phyloP scores from a whole-genome alignment of 2,329 filamentous ascomycete genomes.

The Thielaviopsis musarum region DNA sequence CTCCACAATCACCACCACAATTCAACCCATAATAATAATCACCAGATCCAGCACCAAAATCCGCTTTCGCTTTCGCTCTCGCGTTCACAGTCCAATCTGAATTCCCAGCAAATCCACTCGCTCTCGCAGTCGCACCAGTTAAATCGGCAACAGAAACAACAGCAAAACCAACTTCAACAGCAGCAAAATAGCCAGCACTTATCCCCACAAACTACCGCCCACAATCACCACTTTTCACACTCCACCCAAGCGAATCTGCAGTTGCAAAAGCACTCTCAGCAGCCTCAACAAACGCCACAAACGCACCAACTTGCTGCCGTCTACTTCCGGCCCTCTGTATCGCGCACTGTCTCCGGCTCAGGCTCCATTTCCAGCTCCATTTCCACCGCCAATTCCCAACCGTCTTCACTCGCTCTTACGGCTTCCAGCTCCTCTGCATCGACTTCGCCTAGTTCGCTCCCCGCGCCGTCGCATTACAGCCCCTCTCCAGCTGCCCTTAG shows the following conservation, averaged over 20 bases:
- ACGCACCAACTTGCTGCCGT: not conserved
- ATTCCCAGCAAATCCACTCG: conserved; percentile 10
- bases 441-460: not conserved
- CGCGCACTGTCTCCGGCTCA: not conserved
- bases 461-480: conserved; percentile 2
- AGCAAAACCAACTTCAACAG: conserved; percentile 14
- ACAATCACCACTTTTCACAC: not conserved
- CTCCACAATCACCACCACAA: not conserved
- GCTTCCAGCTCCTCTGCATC: not conserved
- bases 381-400: conserved; percentile 3
- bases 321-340: not conserved
- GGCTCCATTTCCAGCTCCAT: not conserved
- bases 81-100: conserved; percentile 6
- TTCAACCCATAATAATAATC: not conserved
- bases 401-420: conserved; percentile 3
- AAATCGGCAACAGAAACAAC: conserved; percentile 9
- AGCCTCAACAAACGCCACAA: not conserved
- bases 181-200: conserved; percentile 13
- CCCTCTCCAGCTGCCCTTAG: conserved; percentile 2
- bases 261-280: not conserved
- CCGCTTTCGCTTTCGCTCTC: not conserved
- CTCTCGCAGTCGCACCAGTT: conserved; percentile 11
- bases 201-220: not conserved
- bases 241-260: not conserved
- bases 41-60: not conserved